phyloP scores from a whole-genome alignment of 495 filamentous ascomycete genomes.

The Talaromyces stipitatus region DNA sequence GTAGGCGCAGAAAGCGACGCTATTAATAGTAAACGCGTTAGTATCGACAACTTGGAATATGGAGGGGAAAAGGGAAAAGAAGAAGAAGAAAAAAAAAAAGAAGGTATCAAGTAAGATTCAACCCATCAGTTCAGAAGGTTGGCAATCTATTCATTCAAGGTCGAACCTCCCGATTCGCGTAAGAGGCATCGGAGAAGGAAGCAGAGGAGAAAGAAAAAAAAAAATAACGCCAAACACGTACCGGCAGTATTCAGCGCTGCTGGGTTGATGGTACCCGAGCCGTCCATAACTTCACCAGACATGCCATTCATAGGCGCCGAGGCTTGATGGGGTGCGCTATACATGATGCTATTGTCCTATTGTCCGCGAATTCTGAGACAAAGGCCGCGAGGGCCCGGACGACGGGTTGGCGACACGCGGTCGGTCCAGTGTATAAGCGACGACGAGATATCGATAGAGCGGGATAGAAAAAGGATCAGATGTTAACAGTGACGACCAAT shows the following conservation, averaged over 20 bases:
- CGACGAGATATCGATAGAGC: slow-evolving; percentile 6
- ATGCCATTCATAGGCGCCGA: slow-evolving; percentile 52
- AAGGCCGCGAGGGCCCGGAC: slow-evolving; percentile 16
- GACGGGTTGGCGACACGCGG: slow-evolving; percentile 29
- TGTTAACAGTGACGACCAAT: neutral
- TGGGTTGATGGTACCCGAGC: slow-evolving; percentile 74
- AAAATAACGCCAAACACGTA: slow-evolving; percentile 30
- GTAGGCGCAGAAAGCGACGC: slow-evolving; percentile 37
- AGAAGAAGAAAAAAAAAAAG: neutral
- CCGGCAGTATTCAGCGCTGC: slow-evolving; percentile 60
- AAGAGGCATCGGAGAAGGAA: neutral
- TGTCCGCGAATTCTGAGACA: slow-evolving; percentile 18
- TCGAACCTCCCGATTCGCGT: slow-evolving; percentile 8
- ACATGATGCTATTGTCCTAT: slow-evolving; percentile 37
- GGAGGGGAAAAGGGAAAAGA: slow-evolving; percentile 3
- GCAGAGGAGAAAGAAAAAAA: slow-evolving; percentile 4
- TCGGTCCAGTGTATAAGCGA: slow-evolving; percentile 7
- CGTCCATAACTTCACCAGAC: slow-evolving; percentile 58
- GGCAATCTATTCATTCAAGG: neutral
- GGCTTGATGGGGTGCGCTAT: slow-evolving; percentile 43
- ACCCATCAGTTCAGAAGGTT: neutral
- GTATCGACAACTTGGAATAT: slow-evolving; percentile 12
- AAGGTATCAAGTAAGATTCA: neutral
- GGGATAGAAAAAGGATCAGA: neutral
- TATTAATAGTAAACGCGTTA: slow-evolving; percentile 28